Base-by-base conservation (phyloP, 2,329 filamentous ascomycete genomes). In the Arthrocladium fulminans region DNA sequence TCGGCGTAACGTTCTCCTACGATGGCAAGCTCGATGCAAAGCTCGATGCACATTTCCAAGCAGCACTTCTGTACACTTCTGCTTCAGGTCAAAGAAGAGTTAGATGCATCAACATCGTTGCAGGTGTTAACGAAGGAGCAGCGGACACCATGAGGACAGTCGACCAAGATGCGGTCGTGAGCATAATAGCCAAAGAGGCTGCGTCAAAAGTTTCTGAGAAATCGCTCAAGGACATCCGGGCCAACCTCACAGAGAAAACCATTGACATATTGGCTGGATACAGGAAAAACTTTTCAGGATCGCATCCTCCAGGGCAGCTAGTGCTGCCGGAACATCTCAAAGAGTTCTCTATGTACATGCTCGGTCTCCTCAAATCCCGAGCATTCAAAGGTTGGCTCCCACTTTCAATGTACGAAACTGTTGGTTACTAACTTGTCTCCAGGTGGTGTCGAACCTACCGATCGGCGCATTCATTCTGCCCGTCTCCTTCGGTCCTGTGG, bases 21-120 rank as follows among this genome's bases (percentile, higher is more conserved):
- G 92, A 98, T 62, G 92, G 92, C 51, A 97, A 97, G 68, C 79
- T 98, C n/a, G 92, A 98, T 66, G 74, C 88, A 3, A 96, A 96
- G 67, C 76, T 97, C 19, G 92, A 98, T 66, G 90, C 90, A 6
- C 92, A 98, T 68, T 98, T 98, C 76, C 92, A 98, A 65, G 88
- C 86, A 19, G 92, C 92, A 1, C 72, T 98, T 2, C 77, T 98
- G 1, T 98, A 98, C 69, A 98, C 92, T 1, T 94, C 90, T 3
- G 86, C 88, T 3, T 83, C 78, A 44, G 92, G 92, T 3, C 82
- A 98, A 67, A 82, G 92, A 42, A 79, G 92, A 47, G 92, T 98
- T 42, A 77, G 92, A 51, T 98, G 92, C 68, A 87, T 83, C 62
- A 98, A 98, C 63, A 76, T 94, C 22, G 90, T 98, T 49, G 90